phyloP scores from a whole-genome alignment of 2,329 filamentous ascomycete genomes.

The Aspergillus versicolor region DNA sequence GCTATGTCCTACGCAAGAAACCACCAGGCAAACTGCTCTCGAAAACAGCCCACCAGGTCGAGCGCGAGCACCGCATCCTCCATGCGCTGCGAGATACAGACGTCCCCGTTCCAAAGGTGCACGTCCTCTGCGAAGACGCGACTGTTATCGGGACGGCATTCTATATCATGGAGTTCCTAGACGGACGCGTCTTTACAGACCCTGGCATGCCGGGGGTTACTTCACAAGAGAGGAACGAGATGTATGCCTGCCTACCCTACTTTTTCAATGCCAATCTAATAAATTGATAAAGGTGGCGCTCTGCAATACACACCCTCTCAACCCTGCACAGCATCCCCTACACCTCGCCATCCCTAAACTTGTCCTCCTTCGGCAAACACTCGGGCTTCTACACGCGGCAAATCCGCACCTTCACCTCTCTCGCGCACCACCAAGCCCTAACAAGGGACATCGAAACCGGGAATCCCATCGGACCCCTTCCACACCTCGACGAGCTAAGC shows the following conservation, averaged over 20 bases:
- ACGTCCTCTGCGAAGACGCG: conserved; percentile 82
- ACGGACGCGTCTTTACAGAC: conserved; percentile 91
- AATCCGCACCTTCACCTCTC: conserved; percentile 75
- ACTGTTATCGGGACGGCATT: conserved; percentile 83
- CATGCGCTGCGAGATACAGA: conserved; percentile 75
- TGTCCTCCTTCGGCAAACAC: conserved; percentile 70
- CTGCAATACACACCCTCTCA: conserved; percentile 78
- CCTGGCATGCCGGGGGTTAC: conserved; percentile 73
- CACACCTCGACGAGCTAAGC: conserved; percentile 81
- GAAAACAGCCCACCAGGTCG: conserved; percentile 92
- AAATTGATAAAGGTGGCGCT: conserved; percentile 63
- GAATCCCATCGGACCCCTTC: conserved; percentile 74
- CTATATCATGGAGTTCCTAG: conserved; percentile 95
- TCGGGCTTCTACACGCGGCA: conserved; percentile 85
- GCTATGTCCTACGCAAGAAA: conserved; percentile 95
- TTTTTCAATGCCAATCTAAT: conserved; percentile 45
- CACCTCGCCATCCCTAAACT: conserved; percentile 54
- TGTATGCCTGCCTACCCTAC: conserved; percentile 49
- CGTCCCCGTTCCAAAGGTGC: conserved; percentile 81
- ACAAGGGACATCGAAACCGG: conserved; percentile 74
- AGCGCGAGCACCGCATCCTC: conserved; percentile 91
- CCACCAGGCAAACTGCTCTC: conserved; percentile 89
- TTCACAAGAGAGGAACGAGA: conserved; percentile 66
- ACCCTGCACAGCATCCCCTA: conserved; percentile 76
- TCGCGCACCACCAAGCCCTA: conserved; percentile 74